Base-by-base conservation (phyloP, 2,329 filamentous ascomycete species). In the Colletotrichum falcatum region DNA sequence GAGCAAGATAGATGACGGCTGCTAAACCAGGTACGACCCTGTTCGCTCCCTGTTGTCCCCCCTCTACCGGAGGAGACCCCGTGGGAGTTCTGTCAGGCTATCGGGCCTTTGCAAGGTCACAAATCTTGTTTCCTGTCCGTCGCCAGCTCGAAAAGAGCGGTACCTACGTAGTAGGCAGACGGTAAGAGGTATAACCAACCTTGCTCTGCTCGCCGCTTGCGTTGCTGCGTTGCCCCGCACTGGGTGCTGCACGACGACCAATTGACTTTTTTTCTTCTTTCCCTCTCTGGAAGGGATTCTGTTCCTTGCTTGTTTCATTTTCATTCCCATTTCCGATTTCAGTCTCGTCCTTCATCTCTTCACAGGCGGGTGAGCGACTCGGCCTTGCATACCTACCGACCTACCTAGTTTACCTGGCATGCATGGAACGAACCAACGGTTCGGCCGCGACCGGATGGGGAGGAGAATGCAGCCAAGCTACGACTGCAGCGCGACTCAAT, bases 41-140 rank as follows among this genome's bases (percentile, higher is more conserved):
- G 63, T 60, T 62, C 46, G 63, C 54, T 30, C 53, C 58, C 30
- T 56, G 46, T 28, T 33, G 30, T 20, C 3, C 7, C 42, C 18
- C 42, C 20, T 20, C 8, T n/a, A 44, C 20, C 46, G 26, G 35
- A 54, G 33, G 51, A 12, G 35, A 35, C 51, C 26, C 64, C 67
- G 28, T 33, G 51, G 46, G 61, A 35, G 42, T 30, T 53, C 33
- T 23, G 5, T 48, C 30, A 37, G 53, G 53, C 44, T 62, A 67
- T 70, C 63, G 64, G 67, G 51, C 58, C 64, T 67, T 67, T 67
- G 53, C 14, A 26, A 39, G 26, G 35, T 30, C 51, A 44, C 48
- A 61, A 66, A 66, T 66, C 66, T 70, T 70, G 67, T 58, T 61
- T 66, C 37, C 20, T 33, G 56, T n/a, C 26, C 5, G 9, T n/a